Conservation (phyloP, 2,329 filamentous ascomycete genomes). For the Trichoderma atrobrunneum region DNA sequence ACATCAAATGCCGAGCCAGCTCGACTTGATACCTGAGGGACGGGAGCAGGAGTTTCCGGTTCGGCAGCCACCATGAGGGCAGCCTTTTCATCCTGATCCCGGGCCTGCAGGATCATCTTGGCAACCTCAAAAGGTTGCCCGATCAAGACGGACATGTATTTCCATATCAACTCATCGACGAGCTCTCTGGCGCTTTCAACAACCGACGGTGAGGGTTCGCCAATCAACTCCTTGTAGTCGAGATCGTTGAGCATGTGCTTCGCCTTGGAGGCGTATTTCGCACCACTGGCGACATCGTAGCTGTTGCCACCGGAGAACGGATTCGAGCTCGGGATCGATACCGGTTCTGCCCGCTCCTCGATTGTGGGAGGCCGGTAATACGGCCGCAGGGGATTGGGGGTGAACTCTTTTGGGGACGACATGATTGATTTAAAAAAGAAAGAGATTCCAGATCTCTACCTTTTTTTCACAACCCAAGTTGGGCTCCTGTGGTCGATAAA, state of each 20-base stretch:
- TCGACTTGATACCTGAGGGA: slow-evolving; percentile 33
- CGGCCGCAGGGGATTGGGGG: slow-evolving; percentile 63
- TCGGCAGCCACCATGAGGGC: slow-evolving; percentile 26
- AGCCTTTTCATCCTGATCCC: slow-evolving; percentile 51
- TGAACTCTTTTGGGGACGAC: slow-evolving; percentile 46
- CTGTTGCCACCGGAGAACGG: slow-evolving; percentile 43
- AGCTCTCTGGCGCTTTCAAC: slow-evolving; percentile 73
- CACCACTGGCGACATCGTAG: slow-evolving; percentile 40
- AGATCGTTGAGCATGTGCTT: slow-evolving; percentile 86
- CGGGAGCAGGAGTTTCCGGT: slow-evolving; percentile 23
- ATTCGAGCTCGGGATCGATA: slow-evolving; percentile 41
- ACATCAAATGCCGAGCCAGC: slow-evolving; percentile 38
- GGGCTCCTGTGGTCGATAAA: slow-evolving; percentile 8
- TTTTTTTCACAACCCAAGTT: slow-evolving; percentile 9
- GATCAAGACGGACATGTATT: slow-evolving; percentile 84
- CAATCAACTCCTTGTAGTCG: slow-evolving; percentile 85
- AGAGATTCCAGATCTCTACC: slow-evolving; percentile 28
- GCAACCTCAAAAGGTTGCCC: slow-evolving; percentile 97
- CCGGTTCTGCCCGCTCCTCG: slow-evolving; percentile 43
- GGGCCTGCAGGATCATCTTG: slow-evolving; percentile 86
- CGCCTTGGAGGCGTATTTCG: slow-evolving; percentile 53
- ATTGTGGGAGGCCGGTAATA: slow-evolving; percentile 66
- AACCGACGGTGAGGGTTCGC: slow-evolving; percentile 71
- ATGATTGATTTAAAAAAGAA: slow-evolving; percentile 36
- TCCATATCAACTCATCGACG: slow-evolving; percentile 83